Base-by-base conservation (phyloP, 1,284 basidiomycete species). In the Termitomyces sp. region DNA sequence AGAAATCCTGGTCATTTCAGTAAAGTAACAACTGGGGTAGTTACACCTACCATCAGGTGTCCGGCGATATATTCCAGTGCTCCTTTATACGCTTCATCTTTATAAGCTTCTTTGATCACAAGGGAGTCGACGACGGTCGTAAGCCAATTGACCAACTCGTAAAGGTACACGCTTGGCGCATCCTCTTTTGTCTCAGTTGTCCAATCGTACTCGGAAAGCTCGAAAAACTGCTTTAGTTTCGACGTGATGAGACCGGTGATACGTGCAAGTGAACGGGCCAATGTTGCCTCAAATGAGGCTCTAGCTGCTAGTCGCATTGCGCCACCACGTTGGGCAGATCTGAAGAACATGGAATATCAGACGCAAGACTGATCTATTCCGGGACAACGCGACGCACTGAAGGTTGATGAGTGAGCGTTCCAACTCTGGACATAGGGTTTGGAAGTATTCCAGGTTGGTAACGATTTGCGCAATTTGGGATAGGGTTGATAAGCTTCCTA, bases 221-320 rank as follows among this genome's bases (percentile, higher is more conserved):
- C 96, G 62, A 97, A 93, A 73, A 97, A 97, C 59, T 95, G 92
- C 64, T 96, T 91, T n/a, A 99, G 83, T 69, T 99, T 99, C 19
- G 88, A 90, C 6, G 84, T 81, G 61, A 99, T 94, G 40, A 96
- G 80, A 9, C 77, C 75, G 26, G 88, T 86, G 59, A 99, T 93
- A 9, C 93, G 87, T 26, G 77, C 73, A 55, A 90, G 81, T 2
- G 94, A 89, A 37, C 81, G 77, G 16, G 77, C 72, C 47, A 94
- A 75, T 0, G 91, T 89, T 9, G 73, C 68, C 16, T 80, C 76
- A 65, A 99, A 96, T 2, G 86, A 80, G 37, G 74, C 66, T 1
- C 80, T 75, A 1, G 89, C 83, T 33, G 77, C 79, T 18, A 96
- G 77, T 46, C 78, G 80, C 54, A 94, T 84, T 13, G 83, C 79